Base-by-base conservation (phyloP, 371 early-diverging fungal species). In the Mucor velutinosus region DNA sequence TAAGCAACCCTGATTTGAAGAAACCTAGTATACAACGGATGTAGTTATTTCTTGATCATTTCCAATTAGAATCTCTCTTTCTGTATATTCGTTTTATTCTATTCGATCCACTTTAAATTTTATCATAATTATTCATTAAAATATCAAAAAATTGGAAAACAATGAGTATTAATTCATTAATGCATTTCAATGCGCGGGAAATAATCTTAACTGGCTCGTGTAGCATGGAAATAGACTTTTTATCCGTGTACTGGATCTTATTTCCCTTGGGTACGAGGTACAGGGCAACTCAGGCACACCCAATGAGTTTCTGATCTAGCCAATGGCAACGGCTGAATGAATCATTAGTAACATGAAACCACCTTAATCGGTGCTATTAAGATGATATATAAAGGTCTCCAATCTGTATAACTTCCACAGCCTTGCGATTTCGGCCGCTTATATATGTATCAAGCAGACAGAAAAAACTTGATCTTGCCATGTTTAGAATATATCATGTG, bases 1-100 rank as follows among this genome's bases (percentile, higher is more conserved):
- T 80, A 76, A 74, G 56, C 37, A 37, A 37, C 1, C 14, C 37
- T 14, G 37, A 37, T 37, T 14, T 37, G 37, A 15, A 63, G 25
- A 56, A 49, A 51, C n/a, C 7, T 7, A 7, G 8, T 19, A 17
- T 45, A 39, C 45, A 32, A 32, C 7, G 14, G n/a, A 23, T 33
- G 33, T 47, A 23, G 57, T 25, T 51, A 6, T 30, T 14, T 32
- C 51, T 63, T 41, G 4, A 35, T 41, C 56, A 33, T 35, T 37
- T 17, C 53, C 17, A n/a, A n/a, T 19, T 45, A 45, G 45, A 45
- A 45, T 25, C 32, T 33, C 53, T 33, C 33, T 63, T 33, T 65
- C 19, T 45, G 45, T 45, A 7, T 45, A 45, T 41, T 56, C 29
- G 14, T 37, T 5, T 17, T 37, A 33, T 27, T 60, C 19, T 49